Evolutionary conservation across 2,329 filamentous ascomycete genomes (phyloP), one percentile per base, ranked within the genome.

Genomic region (Penicillium occitanis): DNA sequence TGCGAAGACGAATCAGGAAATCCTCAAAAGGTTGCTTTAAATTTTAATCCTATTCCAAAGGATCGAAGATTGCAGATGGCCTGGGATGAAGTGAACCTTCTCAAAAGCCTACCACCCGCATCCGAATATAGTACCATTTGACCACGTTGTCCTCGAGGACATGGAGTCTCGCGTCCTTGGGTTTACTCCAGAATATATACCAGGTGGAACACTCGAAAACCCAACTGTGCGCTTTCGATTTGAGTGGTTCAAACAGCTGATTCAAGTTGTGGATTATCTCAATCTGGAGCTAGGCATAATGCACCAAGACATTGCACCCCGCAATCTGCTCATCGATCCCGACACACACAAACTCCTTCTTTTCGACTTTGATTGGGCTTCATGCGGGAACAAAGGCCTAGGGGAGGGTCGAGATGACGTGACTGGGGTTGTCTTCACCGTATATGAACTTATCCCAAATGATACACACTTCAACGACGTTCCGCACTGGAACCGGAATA

Each of bases 291-390:
- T 74, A 8, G 73, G 74, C 5, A 72, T 77, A 51, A 75, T 73
- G 65, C 71, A 77, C 70, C 73, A 77, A 70, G 72, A 76, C 57
- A 72, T 76, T 64, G 71, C 72, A 58, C 73, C 71, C 11, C 70
- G 71, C 11, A 76, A 75, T 68, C 69, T 76, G 2, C 68, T 76
- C 37, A 65, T 76, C 63, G 71, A 75, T 66, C 66, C 69, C 13
- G 53, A 60, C 11, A 70, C 69, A 53, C 3, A 69, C 2, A 69
- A 69, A 17, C 69, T 75, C 7, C 51, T 70, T 63, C 71, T 73
- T 22, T 73, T 73, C 35, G 70, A 74, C 55, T 74, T 74, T 30
- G 63, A 74, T 61, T 60, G 69, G 57, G 71, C 69, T 35, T 66
- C 68, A 66, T 50, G 28, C 19, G 70, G 70, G 19, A 58, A 71